A percentile compares a stretch with the other conserved stretches of the same genome.
These are phyloP conservation scores for Ogataea glucozyma DNA, from an alignment of 805 yeast species.

Conservation along the genomic window DNA sequence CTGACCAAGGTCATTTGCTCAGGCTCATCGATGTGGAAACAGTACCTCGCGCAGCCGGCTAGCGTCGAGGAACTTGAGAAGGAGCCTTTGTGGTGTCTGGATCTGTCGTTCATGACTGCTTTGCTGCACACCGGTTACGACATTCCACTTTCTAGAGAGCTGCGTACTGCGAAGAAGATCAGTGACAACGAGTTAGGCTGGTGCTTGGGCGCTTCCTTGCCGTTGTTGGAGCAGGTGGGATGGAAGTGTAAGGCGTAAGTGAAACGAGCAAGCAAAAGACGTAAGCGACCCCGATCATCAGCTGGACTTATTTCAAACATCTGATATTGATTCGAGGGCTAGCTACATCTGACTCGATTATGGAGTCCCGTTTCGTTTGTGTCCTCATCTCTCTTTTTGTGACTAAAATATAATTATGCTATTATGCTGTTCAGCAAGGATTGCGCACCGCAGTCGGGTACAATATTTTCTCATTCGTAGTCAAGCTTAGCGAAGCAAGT, in stretches of 20 bases:
- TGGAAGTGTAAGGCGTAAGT: conserved; percentile 61
- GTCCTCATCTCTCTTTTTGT: too few relatives aligned
- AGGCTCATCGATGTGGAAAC: conserved; percentile 76
- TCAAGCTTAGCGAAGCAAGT: too few relatives aligned
- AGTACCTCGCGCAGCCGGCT: conserved; percentile 62
- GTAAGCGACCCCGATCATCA: too few relatives aligned
- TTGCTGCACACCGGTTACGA: conserved; percentile 95
- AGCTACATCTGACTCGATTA: too few relatives aligned
- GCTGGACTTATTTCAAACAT: too few relatives aligned
- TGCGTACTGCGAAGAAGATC: conserved; percentile 88
- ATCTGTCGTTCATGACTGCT: conserved; percentile 86
- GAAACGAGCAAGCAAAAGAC: not conserved
- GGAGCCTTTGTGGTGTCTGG: conserved; percentile 95
- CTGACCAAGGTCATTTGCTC: conserved; percentile 82
- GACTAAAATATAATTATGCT: too few relatives aligned
- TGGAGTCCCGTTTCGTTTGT: too few relatives aligned
- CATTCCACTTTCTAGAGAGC: conserved; percentile 84
- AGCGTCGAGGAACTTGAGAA: conserved; percentile 64
- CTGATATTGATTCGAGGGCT: too few relatives aligned
- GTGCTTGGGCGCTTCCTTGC: conserved; percentile 98
- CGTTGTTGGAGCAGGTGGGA: conserved; percentile 69
- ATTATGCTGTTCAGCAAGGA: too few relatives aligned
- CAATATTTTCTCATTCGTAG: too few relatives aligned
- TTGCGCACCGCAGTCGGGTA: too few relatives aligned
- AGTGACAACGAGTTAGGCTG: conserved; percentile 92